Conservation (phyloP, 2,329 filamentous ascomycete genomes). For the Coniochaeta sp. region DNA sequence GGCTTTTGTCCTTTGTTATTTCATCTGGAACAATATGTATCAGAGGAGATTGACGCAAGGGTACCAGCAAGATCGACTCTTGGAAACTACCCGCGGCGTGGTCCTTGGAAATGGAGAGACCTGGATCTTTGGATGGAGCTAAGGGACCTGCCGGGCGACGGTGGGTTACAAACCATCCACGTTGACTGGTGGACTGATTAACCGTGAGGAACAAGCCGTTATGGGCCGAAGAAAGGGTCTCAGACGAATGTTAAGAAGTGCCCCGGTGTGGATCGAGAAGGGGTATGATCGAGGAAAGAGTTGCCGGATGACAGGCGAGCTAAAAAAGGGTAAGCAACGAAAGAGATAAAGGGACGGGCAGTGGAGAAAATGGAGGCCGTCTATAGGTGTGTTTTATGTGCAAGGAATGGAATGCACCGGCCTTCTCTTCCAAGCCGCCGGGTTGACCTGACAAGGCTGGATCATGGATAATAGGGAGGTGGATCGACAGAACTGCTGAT, state of each 20-base stretch:
- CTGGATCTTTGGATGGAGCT: neutral
- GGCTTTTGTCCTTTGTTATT: constrained; percentile 31
- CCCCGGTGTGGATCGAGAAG: constrained; percentile 1
- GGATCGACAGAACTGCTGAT: neutral
- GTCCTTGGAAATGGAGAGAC: neutral
- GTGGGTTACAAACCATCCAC: neutral
- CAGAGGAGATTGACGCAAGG: constrained; percentile 35
- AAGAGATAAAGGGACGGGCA: neutral
- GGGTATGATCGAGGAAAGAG: neutral
- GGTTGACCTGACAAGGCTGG: constrained; percentile 2
- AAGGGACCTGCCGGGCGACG: neutral
- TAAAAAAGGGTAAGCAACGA: neutral
- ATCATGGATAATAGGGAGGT: neutral
- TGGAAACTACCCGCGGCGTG: neutral
- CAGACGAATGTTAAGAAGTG: neutral
- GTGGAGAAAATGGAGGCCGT: neutral
- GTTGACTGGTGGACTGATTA: neutral
- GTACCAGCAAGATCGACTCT: constrained; percentile 7
- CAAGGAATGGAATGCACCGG: neutral
- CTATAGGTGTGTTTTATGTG: neutral
- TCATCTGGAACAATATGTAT: constrained; percentile 37
- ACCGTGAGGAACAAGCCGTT: neutral
- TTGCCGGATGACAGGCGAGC: neutral
- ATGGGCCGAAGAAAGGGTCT: neutral
- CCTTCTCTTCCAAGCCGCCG: constrained; percentile 1